Evolutionary conservation across 768 basidiomycete genomes (phyloP), one percentile per base, ranked within the genome.

Genomic region (Mycena rebaudengoi): DNA sequence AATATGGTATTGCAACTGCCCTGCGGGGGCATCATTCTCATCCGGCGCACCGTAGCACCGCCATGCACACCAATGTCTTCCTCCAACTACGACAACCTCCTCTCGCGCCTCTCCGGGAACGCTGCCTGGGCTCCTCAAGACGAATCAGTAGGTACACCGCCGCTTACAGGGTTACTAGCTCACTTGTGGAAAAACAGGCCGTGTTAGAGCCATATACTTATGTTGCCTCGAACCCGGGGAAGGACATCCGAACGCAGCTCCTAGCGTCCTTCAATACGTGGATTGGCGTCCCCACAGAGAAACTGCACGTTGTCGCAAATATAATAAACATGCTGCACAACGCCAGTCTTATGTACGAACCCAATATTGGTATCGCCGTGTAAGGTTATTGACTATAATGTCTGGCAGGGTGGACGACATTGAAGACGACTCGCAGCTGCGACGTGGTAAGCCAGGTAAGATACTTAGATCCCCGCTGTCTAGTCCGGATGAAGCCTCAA

Each of bases 301-400:
- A 91, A 73, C 84, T 98, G 16, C 73, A 75, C 25, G 80, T 91
- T 40, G 95, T 99, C 62, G 85, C 89, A 3, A 85, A 84, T 65
- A 86, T 99, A 53, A 92, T 99, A 29, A 89, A 88, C 71, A 98
- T 97, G 95, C 82, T 99, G 20, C 98, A 99, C 69, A 95, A 90
- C 53, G 96, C 96, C 5, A 95, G 94, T 74, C 82, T 99, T 25
- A 84, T 99, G 96, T 96, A 69, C 71, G 85, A 20, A 29, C 23
- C 11, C n/a, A n/a, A 32, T 13, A 43, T 33, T 43, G 13, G 29
- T 28, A n/a, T n/a, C n/a, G n/a, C n/a, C n/a, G 30, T 40, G 8
- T 20, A 11, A 12, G 21, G 18, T 7, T 10, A 43, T 21, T 48
- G 33, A 26, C 25, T 37, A 5, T 26, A 21, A 10, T 7, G 23